These are phyloP conservation scores for Cercospora zeae-maydis DNA, from an alignment of 2,329 filamentous ascomycete genomes.

Conservation along the genomic window DNA sequence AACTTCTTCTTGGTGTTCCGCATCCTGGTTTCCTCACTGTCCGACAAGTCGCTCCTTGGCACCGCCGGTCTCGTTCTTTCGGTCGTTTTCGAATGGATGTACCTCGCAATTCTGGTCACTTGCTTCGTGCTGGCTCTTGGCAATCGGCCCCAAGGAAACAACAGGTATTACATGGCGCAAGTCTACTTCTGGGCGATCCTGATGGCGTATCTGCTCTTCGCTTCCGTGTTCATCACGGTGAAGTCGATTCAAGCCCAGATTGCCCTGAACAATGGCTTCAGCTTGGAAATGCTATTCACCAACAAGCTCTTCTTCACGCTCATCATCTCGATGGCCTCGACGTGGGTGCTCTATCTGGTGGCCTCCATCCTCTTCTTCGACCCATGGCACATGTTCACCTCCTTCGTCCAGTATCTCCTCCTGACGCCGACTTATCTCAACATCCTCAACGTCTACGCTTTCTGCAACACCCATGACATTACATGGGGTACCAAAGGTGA, in stretches of 20 bases:
- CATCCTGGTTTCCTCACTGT: conserved; percentile 85
- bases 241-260: conserved; percentile 74
- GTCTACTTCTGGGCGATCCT: conserved; percentile 97
- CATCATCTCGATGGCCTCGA: conserved; percentile 86
- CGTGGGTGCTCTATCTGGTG: conserved; percentile 88
- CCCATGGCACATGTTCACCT: conserved; percentile 99
- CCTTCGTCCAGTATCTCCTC: conserved; percentile 86
- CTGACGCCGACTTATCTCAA: conserved; percentile 97
- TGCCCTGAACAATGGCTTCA: conserved; percentile 59
- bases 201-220: conserved; percentile 95
- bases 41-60: conserved; percentile 65
- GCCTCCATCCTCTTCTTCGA: conserved; percentile 93
- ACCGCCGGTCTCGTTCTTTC: conserved; percentile 74
- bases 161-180: conserved; percentile 92
- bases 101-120: conserved; percentile 83
- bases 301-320: conserved; percentile 90
- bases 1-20: conserved; percentile 99
- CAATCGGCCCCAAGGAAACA: conserved; percentile 90
- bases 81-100: conserved; percentile 93
- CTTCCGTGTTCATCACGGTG: conserved; percentile 90
- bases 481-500: conserved; percentile 98
- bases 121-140: conserved; percentile 94
- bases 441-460: conserved; percentile 97
- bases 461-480: conserved; percentile 97
- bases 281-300: conserved; percentile 68